These are phyloP conservation scores for Thymus quinquecostatus DNA, from an alignment of 257 asterid species.

Conservation along the genomic window DNA sequence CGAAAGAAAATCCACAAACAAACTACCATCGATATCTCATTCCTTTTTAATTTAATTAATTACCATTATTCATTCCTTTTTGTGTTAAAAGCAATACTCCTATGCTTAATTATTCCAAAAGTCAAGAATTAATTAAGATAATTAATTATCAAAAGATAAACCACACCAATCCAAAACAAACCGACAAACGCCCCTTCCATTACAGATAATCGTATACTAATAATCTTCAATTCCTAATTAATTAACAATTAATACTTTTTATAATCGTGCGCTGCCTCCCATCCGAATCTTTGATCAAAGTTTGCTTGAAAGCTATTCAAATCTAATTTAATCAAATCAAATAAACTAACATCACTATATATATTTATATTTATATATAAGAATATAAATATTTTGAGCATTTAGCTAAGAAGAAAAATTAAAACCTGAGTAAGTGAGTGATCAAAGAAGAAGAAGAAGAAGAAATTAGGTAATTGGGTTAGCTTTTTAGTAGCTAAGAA, in stretches of 20 bases:
- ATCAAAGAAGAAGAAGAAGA: neutral
- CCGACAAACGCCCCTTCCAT: conserved; percentile 46
- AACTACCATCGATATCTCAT: neutral
- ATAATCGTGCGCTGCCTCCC: conserved; percentile 19
- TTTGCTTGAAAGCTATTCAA: neutral
- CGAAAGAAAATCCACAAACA: conserved; percentile 14
- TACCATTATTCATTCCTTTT: neutral
- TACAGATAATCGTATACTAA: conserved; percentile 36
- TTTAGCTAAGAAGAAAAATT: conserved; percentile 1
- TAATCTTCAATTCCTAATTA: conserved; percentile 19
- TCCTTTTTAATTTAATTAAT: too few relatives aligned
- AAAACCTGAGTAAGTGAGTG: conserved; percentile 24
- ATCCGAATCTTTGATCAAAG: conserved; percentile 39
- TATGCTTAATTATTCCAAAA: conserved; percentile 25
- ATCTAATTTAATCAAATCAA: conserved; percentile 5
- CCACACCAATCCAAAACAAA: conserved; percentile 45
- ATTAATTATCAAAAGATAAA: conserved; percentile 11
- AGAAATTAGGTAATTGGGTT: neutral
- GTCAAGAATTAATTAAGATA: conserved; percentile 39
- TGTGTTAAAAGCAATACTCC: conserved; percentile 6
- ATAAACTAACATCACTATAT: conserved; percentile 17
- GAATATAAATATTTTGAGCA: conserved; percentile 35
- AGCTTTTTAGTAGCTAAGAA: neutral
- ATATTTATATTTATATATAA: conserved; percentile 20
- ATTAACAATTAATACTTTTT: conserved; percentile 17